These are phyloP conservation scores for Reutealis trisperma DNA, from an alignment of 345 rosid species.

Conservation along the genomic window DNA sequence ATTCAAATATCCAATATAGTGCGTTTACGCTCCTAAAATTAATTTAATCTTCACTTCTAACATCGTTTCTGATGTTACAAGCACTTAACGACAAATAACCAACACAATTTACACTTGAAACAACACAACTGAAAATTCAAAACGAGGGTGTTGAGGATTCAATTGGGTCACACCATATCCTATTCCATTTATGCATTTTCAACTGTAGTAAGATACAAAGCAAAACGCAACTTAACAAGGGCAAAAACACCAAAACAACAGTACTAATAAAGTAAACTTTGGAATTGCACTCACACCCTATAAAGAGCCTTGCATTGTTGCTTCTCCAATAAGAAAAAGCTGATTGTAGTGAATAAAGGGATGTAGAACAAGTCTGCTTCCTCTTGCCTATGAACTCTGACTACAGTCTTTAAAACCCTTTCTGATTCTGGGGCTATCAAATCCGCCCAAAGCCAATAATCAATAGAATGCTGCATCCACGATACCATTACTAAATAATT, in stretches of 20 bases:
- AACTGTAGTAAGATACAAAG: not conserved
- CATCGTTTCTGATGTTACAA: not conserved
- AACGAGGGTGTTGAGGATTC: not conserved
- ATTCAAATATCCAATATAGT: not conserved
- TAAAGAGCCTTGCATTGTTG: conserved; percentile 96
- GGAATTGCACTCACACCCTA: conserved; percentile 95
- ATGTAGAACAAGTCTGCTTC: conserved; percentile 87
- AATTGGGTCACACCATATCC: not conserved
- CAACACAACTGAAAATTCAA: not conserved
- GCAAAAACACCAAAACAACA: not conserved
- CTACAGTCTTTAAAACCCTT: conserved; percentile 75
- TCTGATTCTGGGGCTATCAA: conserved; percentile 73
- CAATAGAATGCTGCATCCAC: conserved; percentile 76
- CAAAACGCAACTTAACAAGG: not conserved
- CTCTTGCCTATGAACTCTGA: conserved; percentile 72
- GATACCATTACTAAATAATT: not conserved
- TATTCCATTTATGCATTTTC: not conserved
- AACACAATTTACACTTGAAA: not conserved
- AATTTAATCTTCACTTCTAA: not conserved
- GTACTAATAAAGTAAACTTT: conserved; percentile 14
- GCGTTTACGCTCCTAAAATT: not conserved
- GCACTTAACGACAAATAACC: too few relatives aligned
- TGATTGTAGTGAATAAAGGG: conserved; percentile 87
- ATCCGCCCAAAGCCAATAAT: conserved; percentile 98
- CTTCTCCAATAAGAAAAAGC: conserved; percentile 93